Conservation (phyloP, 495 filamentous ascomycete species). For the Immersiella caudata region DNA sequence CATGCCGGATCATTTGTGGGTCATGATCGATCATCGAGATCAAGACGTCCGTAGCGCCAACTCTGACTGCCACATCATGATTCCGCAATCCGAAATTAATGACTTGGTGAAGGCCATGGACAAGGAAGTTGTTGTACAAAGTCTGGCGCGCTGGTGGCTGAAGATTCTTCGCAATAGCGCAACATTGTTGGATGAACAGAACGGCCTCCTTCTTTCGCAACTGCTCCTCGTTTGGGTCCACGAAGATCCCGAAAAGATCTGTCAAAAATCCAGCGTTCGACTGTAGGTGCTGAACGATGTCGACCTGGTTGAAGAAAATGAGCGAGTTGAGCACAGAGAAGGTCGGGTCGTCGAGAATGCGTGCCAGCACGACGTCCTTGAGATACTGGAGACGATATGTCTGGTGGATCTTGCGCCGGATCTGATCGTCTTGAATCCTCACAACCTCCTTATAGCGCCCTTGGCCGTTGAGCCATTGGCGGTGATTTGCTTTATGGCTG, state of each 20-base stretch:
- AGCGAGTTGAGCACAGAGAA: slow-evolving; percentile 97
- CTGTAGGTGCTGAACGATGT: slow-evolving; percentile 93
- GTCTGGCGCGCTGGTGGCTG: slow-evolving; percentile 77
- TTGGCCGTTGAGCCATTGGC: slow-evolving; percentile 86
- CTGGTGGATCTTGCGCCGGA: slow-evolving; percentile 89
- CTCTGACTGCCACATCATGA: slow-evolving; percentile 78
- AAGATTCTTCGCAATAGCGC: slow-evolving; percentile 89
- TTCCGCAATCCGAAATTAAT: slow-evolving; percentile 91
- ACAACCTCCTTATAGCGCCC: slow-evolving; percentile 96
- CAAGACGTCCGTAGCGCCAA: slow-evolving; percentile 91
- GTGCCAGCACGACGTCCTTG: slow-evolving; percentile 96
- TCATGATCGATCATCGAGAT: slow-evolving; percentile 96
- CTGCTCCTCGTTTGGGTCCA: slow-evolving; percentile 60
- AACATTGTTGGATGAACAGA: slow-evolving; percentile 95
- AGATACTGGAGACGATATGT: slow-evolving; percentile 96
- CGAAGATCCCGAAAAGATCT: slow-evolving; percentile 90
- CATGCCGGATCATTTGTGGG: slow-evolving; percentile 86
- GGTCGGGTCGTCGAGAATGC: slow-evolving; percentile 95
- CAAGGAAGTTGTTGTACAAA: slow-evolving; percentile 87
- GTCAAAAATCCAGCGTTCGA: slow-evolving; percentile 73
- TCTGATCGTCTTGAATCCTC: slow-evolving; percentile 75
- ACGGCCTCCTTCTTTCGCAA: slow-evolving; percentile 91
- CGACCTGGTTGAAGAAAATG: slow-evolving; percentile 98
- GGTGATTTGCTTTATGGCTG: slow-evolving; percentile 97
- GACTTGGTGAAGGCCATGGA: slow-evolving; percentile 81